Evolutionary conservation across 1,284 basidiomycete species (phyloP).

Genomic region (Tremellales sp.): DNA sequence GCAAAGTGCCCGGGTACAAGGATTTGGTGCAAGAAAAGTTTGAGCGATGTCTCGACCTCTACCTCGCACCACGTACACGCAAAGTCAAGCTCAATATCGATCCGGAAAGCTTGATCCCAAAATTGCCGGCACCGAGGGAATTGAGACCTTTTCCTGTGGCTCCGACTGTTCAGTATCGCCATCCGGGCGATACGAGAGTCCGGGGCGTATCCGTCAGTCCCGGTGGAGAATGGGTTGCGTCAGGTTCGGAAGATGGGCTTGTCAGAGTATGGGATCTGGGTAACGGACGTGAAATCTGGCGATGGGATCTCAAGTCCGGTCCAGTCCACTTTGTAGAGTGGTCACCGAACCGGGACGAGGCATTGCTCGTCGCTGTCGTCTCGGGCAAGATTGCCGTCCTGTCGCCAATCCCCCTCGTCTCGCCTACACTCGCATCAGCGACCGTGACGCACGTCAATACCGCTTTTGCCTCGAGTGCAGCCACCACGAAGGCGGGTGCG

Average conservation of each 20-base stretch:
- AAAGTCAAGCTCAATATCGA: constrained; percentile 83
- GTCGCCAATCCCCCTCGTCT: constrained; percentile 65
- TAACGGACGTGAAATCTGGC: constrained; percentile 82
- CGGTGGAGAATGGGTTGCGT: constrained; percentile 84
- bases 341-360: constrained; percentile 82
- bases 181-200: constrained; percentile 59
- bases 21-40: constrained; percentile 93
- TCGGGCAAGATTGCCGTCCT: constrained; percentile 71
- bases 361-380: constrained; percentile 37
- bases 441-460: constrained; percentile 56
- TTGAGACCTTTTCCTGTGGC: constrained; percentile 93
- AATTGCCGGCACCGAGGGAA: constrained; percentile 89
- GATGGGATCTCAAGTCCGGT: constrained; percentile 77
- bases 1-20: constrained; percentile 87
- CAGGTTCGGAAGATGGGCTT: constrained; percentile 84
- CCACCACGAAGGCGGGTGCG: constrained; percentile 42
- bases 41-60: constrained; percentile 90
- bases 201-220: constrained; percentile 78
- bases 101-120: constrained; percentile 85
- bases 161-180: constrained; percentile 67
- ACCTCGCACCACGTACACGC: constrained; percentile 91
- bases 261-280: constrained; percentile 92
- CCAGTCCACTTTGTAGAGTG: constrained; percentile 81
- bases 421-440: constrained; percentile 61
- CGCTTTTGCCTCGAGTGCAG: constrained; percentile 44